Evolutionary conservation across 495 filamentous ascomycete genomes (phyloP), one percentile per base, ranked within the genome.

Genomic region (Xanthoparmelia taractica): DNA sequence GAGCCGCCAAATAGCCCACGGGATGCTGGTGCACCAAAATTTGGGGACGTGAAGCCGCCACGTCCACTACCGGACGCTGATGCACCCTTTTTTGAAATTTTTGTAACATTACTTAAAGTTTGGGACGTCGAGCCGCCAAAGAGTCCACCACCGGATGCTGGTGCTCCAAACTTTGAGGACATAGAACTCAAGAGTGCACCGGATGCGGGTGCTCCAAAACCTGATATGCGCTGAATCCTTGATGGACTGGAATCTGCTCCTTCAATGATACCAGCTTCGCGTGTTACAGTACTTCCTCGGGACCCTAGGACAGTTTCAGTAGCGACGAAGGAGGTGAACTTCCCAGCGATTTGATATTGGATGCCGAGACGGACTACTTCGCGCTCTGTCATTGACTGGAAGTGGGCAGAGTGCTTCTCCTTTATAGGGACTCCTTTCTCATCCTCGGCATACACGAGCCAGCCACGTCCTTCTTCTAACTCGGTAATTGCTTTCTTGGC

Each of bases 281-380:
- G 38, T 33, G 34, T 33, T 8, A 25, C 29, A 8, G 50, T 67
- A 23, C 34, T 25, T 41, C 54, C 27, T 17, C 25, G 6, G 13
- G 61, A 60, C 27, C 70, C 65, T 20, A 71, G 68, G 54, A 76
- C 72, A 20, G 70, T 69, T 66, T 85, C 77, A 17, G 89, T 76
- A 8, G 88, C 87, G 6, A 90, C 84, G 61, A 91, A 91, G 0
- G 83, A 85, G 65, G 84, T 87, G 79, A 82, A 87, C 67, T 85
- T 88, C 1, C 85, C 81, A 6, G 79, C 83, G 20, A 90, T 79
- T 57, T 87, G 85, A 65, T 81, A 90, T 33, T 78, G 74, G 41
- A 84, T 78, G 0, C 87, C 87, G 0, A 90, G 73, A 0, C 80
- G 70, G 5, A 87, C 80, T 8, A 80, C 86, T 71, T 91, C 88